Conservation (phyloP, 768 basidiomycete genomes). For the Rhizopogon vesiculosus region DNA sequence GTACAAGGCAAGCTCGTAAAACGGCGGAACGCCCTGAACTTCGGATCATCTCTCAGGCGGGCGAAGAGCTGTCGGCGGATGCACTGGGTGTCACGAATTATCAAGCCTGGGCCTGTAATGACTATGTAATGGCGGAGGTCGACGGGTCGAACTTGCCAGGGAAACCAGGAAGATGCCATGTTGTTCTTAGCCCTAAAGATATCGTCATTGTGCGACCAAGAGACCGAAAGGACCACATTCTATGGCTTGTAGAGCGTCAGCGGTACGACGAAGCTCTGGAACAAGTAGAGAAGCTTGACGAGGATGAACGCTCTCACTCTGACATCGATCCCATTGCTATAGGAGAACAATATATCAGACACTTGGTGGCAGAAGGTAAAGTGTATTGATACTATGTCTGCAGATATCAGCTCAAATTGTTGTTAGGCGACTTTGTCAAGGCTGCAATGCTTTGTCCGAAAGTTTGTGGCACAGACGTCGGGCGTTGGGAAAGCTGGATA, state of each 20-base stretch:
- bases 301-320: conserved; percentile 25
- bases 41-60: conserved; percentile 81
- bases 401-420: not conserved
- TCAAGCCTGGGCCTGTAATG: conserved; percentile 87
- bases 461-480: conserved; percentile 74
- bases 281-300: conserved; percentile 63
- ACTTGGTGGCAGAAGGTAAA: conserved; percentile 78
- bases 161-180: conserved; percentile 50
- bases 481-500: conserved; percentile 95
- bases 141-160: conserved; percentile 12
- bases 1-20: conserved; percentile 72
- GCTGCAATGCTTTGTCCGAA: conserved; percentile 83
- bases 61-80: conserved; percentile 86
- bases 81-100: conserved; percentile 75
- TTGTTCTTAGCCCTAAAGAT: conserved; percentile 84
- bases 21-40: conserved; percentile 91
- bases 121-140: conserved; percentile 71
- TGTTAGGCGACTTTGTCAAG: conserved; percentile 57
- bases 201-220: conserved; percentile 83
- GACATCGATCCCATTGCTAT: conserved; percentile 60
- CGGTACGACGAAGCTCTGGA: conserved; percentile 88
- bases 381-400: not conserved
- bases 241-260: conserved; percentile 85
- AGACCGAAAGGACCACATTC: conserved; percentile 85
- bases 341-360: conserved; percentile 81